Conservation (phyloP, 495 filamentous ascomycete species). For the Hypomontagnella submonticulosa region DNA sequence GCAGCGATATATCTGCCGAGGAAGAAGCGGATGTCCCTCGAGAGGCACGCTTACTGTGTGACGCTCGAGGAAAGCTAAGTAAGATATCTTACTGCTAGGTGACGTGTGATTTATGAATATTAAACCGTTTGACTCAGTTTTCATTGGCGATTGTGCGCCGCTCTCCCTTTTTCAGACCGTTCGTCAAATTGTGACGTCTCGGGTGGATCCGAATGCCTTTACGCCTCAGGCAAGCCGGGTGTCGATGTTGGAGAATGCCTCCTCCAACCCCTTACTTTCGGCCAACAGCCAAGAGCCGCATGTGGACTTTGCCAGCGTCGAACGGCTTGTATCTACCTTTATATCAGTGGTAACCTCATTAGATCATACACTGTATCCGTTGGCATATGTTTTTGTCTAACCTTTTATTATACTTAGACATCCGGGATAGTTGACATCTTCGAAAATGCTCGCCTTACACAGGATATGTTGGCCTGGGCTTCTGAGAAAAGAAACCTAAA, state of each 20-base stretch:
- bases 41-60: slow-evolving; percentile 65
- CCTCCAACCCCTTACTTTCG: slow-evolving; percentile 30
- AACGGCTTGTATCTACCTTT: slow-evolving; percentile 48
- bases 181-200: slow-evolving; percentile 71
- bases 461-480: slow-evolving; percentile 49
- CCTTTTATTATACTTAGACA: slow-evolving; percentile 34
- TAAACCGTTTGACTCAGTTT: slow-evolving; percentile 48
- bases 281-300: slow-evolving; percentile 30
- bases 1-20: slow-evolving; percentile 42
- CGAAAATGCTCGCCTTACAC: slow-evolving; percentile 44
- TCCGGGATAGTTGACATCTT: slow-evolving; percentile 56
- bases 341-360: slow-evolving; percentile 45
- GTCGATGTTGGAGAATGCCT: slow-evolving; percentile 68
- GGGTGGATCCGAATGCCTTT: slow-evolving; percentile 70
- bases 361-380: background rate
- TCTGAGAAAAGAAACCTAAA: slow-evolving; percentile 32
- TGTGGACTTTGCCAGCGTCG: slow-evolving; percentile 30
- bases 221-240: slow-evolving; percentile 72
- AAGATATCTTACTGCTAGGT: background rate
- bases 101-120: background rate
- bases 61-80: slow-evolving; percentile 68
- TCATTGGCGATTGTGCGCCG: slow-evolving; percentile 76
- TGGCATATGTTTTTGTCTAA: slow-evolving; percentile 13
- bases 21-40: slow-evolving; percentile 60
- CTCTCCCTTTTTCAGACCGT: slow-evolving; percentile 75